Evolutionary conservation across 768 basidiomycete genomes (phyloP).

Genomic region (Exidia glandulosa): DNA sequence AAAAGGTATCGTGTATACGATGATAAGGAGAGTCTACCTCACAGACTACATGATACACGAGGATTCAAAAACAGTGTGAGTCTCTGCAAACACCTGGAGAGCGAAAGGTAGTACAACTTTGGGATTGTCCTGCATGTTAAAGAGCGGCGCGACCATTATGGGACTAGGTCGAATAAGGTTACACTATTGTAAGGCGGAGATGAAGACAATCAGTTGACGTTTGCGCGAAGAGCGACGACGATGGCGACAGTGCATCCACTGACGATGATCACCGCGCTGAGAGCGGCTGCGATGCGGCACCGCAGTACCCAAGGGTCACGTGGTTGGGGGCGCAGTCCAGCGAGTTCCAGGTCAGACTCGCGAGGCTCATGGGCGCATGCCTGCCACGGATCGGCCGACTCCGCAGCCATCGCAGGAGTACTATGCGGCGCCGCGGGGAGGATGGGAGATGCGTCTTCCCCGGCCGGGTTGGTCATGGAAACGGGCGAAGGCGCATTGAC

Average conservation of each 20-base stretch:
- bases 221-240: no score
- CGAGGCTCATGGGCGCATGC: background rate
- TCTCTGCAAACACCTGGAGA: no score
- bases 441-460: background rate
- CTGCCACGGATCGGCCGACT: background rate
- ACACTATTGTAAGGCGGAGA: no score
- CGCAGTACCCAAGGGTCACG: slow-evolving; percentile 8
- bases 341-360: background rate
- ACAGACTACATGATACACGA: no score
- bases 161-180: background rate
- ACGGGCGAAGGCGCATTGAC: background rate
- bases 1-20: no score
- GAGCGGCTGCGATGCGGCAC: slow-evolving; percentile 47
- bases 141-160: background rate
- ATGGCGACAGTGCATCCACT: no score
- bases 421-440: background rate
- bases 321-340: background rate
- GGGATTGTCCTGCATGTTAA: no score
- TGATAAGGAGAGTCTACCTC: no score
- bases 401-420: background rate
- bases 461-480: background rate
- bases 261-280: no score
- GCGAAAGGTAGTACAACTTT: no score
- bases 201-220: no score
- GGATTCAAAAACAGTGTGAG: no score